phyloP scores from a whole-genome alignment of 345 rosid genomes.

The Pistacia integerrima region DNA sequence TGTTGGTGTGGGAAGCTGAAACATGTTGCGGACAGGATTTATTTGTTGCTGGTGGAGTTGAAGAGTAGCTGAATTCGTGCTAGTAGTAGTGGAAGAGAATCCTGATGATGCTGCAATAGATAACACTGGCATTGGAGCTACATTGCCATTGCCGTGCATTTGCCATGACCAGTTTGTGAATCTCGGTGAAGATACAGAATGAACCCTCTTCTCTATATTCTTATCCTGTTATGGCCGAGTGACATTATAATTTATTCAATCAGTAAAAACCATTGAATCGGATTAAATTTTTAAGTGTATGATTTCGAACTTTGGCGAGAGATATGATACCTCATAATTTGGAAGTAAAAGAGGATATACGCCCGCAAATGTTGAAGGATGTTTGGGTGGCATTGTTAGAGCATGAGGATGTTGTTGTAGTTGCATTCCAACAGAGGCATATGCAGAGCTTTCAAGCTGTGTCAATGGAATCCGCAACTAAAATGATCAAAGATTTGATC shows the following conservation, averaged over 20 bases:
- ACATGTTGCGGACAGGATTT: slow-evolving; percentile 20
- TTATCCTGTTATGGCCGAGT: slow-evolving; percentile 33
- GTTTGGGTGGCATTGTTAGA: slow-evolving; percentile 21
- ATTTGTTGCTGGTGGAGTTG: slow-evolving; percentile 10
- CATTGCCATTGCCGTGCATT: slow-evolving; percentile 29
- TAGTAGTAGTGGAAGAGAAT: slow-evolving; percentile 60
- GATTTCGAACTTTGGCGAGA: neutral
- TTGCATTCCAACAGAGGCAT: slow-evolving; percentile 21
- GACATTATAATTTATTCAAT: too few species aligned
- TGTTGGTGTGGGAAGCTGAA: neutral
- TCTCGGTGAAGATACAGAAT: slow-evolving; percentile 18
- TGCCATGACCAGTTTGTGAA: slow-evolving; percentile 44
- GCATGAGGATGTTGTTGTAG: slow-evolving; percentile 11
- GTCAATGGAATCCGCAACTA: neutral
- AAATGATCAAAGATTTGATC: too few species aligned
- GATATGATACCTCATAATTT: slow-evolving; percentile 38
- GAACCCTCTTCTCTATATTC: slow-evolving; percentile 44
- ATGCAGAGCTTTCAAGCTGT: slow-evolving; percentile 33
- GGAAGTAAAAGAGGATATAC: slow-evolving; percentile 29
- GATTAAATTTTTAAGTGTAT: neutral
- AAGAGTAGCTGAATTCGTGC: slow-evolving; percentile 45
- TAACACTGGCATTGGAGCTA: slow-evolving; percentile 38
- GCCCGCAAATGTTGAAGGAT: slow-evolving; percentile 28
- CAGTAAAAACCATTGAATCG: too few species aligned
- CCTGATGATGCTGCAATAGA: slow-evolving; percentile 99